phyloP scores from a whole-genome alignment of 75 land plant species.

The Cupressus sempervirens region DNA sequence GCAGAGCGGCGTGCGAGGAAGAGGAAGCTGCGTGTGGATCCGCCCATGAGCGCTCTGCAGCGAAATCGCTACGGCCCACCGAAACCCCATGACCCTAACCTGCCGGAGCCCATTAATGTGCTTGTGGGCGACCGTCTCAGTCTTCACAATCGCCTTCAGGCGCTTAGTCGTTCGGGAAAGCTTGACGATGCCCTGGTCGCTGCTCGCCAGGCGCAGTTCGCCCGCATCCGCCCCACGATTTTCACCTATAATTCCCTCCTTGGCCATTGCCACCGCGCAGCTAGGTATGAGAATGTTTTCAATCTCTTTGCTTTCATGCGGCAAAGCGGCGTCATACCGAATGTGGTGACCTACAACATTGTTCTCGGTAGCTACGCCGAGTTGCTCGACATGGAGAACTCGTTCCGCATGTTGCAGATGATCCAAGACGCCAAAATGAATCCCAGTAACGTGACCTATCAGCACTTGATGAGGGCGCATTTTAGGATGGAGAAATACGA shows the following conservation, averaged over 20 bases:
- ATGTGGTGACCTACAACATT: conserved; percentile 47
- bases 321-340: conserved; percentile 47
- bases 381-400: neutral
- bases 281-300: conserved; percentile 31
- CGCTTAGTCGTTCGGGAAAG: conserved; percentile 51
- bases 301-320: conserved; percentile 41
- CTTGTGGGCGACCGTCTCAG: conserved; percentile 60
- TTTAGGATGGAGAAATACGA: conserved; percentile 37
- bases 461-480: conserved; percentile 61
- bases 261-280: conserved; percentile 42
- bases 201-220: conserved; percentile 45
- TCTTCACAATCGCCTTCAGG: conserved; percentile 67
- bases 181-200: conserved; percentile 45
- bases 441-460: conserved; percentile 49
- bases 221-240: conserved; percentile 56
- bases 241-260: conserved; percentile 71
- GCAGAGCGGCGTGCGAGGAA: conserved; percentile 68
- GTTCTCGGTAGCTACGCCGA: conserved; percentile 24
- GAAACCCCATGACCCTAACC: conserved; percentile 36
- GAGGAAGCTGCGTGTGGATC: conserved; percentile 56
- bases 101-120: conserved; percentile 62
- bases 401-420: conserved; percentile 36
- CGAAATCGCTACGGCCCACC: conserved; percentile 27
- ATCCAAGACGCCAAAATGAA: conserved; percentile 43
- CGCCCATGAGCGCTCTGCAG: conserved; percentile 49